Base-by-base conservation (phyloP, 208 protist genomes). In the Trypanosoma grayi region DNA sequence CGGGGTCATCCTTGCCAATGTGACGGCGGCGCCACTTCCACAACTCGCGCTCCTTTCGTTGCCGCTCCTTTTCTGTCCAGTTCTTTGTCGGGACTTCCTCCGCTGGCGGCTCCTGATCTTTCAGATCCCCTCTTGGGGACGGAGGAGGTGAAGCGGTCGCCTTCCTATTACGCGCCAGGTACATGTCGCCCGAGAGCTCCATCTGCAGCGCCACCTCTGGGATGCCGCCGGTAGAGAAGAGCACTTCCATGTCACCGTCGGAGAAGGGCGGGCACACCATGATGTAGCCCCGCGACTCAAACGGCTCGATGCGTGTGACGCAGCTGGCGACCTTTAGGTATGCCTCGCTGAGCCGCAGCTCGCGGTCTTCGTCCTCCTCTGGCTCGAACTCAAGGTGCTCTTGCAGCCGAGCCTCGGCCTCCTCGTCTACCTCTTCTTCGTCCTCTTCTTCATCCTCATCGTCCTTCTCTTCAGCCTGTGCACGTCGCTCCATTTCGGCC, bases 11-110 rank as follows among this genome's bases (percentile, higher is more conserved):
- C 9, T 43, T 73, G 20, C 90, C 90, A 73, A 96, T 91, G 70
- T 96, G 80, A n/a, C 90, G 90, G 18, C 90, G 86, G 5, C 87
- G 86, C 87, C 90, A 96, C 59, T 84, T 80, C 13, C 64, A 66
- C 70, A 95, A 58, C 50, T 67, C 75, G 25, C 68, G 64, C 60
- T 90, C 78, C 40, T 78, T 74, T n/a, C 62, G 66, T 4, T 58
- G 65, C 18, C 66, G 39, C 41, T 68, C 52, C 2, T 62, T 47
- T 24, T 55, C 54, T 28, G 43, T 36, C 60, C 24, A 53, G 36
- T 58, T 57, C 33, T 44, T 57, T 10, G 57, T 30, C 7, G 16
- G 24, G 27, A 57, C 50, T 13, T 34, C 60, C 18, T 58, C 22
- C 47, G 25, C 40, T 11, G 65, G n/a, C n/a, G n/a, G 34, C 57